Evolutionary conservation across 2,329 filamentous ascomycete species (phyloP).

Genomic region (Zymoseptoria pseudotritici): DNA sequence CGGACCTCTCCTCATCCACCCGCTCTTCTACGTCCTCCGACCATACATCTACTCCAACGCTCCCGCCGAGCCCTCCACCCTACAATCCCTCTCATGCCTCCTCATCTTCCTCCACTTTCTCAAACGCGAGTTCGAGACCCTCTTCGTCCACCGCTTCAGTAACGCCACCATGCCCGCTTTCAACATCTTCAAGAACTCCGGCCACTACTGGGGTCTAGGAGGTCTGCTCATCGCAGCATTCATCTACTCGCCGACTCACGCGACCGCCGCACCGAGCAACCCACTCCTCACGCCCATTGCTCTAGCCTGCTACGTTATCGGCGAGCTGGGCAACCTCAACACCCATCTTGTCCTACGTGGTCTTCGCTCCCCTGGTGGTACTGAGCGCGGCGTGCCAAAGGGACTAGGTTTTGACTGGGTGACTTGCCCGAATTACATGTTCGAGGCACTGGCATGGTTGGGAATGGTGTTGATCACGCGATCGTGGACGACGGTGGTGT

Average conservation of each 20-base stretch:
- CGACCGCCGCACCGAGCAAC: conserved; percentile 51
- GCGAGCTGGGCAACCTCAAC: conserved; percentile 72
- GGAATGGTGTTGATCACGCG: conserved; percentile 74
- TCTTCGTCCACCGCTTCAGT: conserved; percentile 93
- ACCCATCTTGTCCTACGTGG: conserved; percentile 72
- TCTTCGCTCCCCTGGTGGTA: conserved; percentile 70
- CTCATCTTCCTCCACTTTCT: conserved; percentile 78
- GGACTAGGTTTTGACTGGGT: conserved; percentile 81
- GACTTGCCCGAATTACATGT: conserved; percentile 96
- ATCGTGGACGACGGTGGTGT: conserved; percentile 69
- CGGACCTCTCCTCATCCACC: conserved; percentile 83
- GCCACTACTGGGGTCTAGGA: conserved; percentile 84
- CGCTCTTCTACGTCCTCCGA: conserved; percentile 61
- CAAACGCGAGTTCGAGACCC: conserved; percentile 91
- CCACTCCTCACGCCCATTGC: conserved; percentile 57
- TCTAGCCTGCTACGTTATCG: conserved; percentile 63
- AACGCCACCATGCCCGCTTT: conserved; percentile 82
- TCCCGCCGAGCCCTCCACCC: conserved; percentile 46
- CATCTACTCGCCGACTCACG: conserved; percentile 70
- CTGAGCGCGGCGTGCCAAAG: conserved; percentile 77
- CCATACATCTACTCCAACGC: conserved; percentile 60
- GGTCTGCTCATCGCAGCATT: conserved; percentile 76
- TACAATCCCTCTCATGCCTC: conserved; percentile 65
- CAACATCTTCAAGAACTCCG: conserved; percentile 93
- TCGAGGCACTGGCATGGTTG: conserved; percentile 79